A percentile compares a stretch with the other conserved stretches of the same genome.
These are phyloP conservation scores for Aspergillus texensis DNA, from an alignment of 2,329 filamentous ascomycete genomes.

Conservation along the genomic window DNA sequence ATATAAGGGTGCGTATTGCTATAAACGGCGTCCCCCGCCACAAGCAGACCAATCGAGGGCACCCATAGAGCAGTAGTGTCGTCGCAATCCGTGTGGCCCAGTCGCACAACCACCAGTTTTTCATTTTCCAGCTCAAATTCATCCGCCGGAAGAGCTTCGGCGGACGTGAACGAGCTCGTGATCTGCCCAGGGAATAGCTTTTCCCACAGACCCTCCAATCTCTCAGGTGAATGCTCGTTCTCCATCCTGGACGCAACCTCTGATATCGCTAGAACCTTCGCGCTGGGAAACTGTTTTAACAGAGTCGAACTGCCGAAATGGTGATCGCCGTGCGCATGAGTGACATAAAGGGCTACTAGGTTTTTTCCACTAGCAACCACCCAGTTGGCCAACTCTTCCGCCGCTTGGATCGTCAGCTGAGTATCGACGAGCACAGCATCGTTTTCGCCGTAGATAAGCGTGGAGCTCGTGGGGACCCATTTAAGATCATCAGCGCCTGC, in stretches of 20 bases:
- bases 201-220: not conserved
- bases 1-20: constrained; percentile 13
- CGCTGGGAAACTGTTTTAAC: not conserved
- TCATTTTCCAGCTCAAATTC: constrained; percentile 7
- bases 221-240: not conserved
- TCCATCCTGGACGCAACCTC: not conserved
- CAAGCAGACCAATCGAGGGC: constrained; percentile 10
- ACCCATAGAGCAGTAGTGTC: constrained; percentile 13
- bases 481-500: not conserved
- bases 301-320: not conserved
- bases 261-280: not conserved
- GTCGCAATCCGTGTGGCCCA: constrained; percentile 15
- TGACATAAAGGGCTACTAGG: not conserved
- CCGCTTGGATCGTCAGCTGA: not conserved
- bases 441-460: not conserved
- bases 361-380: not conserved
- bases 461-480: not conserved
- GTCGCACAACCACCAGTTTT: constrained; percentile 4
- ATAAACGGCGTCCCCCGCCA: constrained; percentile 15
- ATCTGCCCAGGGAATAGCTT: not conserved
- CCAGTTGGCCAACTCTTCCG: not conserved
- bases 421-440: not conserved
- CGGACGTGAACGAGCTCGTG: not conserved
- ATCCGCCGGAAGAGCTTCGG: constrained; percentile 1
- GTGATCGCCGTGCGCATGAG: not conserved